Conservation (phyloP, 2,329 filamentous ascomycete species). For the Calcarisporium arbuscula region DNA sequence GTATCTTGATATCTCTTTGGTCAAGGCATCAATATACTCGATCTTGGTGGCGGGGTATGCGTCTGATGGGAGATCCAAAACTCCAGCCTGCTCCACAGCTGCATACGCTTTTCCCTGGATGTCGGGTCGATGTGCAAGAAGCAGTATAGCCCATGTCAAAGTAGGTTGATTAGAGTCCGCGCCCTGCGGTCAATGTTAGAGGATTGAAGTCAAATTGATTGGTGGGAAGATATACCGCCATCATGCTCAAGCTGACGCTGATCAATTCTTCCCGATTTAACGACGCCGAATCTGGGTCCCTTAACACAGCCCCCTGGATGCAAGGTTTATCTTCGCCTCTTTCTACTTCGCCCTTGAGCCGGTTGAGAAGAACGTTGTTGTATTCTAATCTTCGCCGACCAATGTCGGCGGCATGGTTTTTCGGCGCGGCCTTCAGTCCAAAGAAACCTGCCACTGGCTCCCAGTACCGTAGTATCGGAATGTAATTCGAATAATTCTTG, state of each 20-base stretch:
- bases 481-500: constrained; percentile 55
- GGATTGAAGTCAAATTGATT: too few relatives aligned
- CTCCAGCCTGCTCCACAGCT: too few relatives aligned
- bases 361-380: constrained; percentile 45
- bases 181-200: too few relatives aligned
- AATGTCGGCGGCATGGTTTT: constrained; percentile 55
- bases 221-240: too few relatives aligned
- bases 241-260: constrained; percentile 62
- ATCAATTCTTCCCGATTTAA: constrained; percentile 57
- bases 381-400: constrained; percentile 54
- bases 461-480: constrained; percentile 48
- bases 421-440: constrained; percentile 52
- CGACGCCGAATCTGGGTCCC: constrained; percentile 52
- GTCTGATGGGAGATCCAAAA: too few relatives aligned
- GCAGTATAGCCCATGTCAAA: constrained; percentile 50
- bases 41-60: constrained; percentile 48
- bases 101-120: constrained; percentile 53
- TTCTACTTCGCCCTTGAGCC: constrained; percentile 44
- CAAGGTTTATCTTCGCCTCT: constrained; percentile 56
- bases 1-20: constrained; percentile 55
- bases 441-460: too few relatives aligned
- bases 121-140: constrained; percentile 53
- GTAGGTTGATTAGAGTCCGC: too few relatives aligned
- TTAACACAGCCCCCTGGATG: constrained; percentile 61
- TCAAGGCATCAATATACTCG: constrained; percentile 54